Conservation (phyloP, 2,329 filamentous ascomycete species). For the Paraphaeosphaeria minitans region DNA sequence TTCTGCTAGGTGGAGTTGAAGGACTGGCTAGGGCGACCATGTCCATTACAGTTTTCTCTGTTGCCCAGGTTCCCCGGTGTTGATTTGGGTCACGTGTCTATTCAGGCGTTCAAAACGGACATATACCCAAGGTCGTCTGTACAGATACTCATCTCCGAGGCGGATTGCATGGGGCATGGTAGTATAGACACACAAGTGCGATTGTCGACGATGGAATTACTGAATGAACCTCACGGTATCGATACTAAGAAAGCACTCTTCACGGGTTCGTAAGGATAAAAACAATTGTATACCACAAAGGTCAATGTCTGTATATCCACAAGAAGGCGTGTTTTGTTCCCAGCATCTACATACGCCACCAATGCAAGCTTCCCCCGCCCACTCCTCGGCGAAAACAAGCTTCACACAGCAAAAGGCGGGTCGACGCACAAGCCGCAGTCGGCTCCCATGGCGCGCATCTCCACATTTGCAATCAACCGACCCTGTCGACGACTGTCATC, state of each 20-base stretch:
- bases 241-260: not conserved
- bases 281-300: not conserved
- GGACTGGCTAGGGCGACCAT: not conserved
- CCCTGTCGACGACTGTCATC: slow-evolving; percentile 9
- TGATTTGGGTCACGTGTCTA: not conserved
- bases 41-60: not conserved
- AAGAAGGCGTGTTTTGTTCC: not conserved
- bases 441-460: slow-evolving; percentile 9
- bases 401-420: not conserved
- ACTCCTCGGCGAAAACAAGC: not conserved
- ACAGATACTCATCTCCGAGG: not conserved
- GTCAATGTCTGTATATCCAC: not conserved
- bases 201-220: not conserved
- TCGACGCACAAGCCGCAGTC: not conserved
- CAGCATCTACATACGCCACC: not conserved
- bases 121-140: not conserved
- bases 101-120: not conserved
- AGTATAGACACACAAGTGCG: not conserved
- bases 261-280: not conserved
- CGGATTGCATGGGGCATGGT: not conserved
- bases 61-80: not conserved
- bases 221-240: not conserved
- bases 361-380: not conserved
- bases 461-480: slow-evolving; percentile 14
- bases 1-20: not conserved